Conservation (phyloP, 208 protist species). For the Leishmania tropica region DNA sequence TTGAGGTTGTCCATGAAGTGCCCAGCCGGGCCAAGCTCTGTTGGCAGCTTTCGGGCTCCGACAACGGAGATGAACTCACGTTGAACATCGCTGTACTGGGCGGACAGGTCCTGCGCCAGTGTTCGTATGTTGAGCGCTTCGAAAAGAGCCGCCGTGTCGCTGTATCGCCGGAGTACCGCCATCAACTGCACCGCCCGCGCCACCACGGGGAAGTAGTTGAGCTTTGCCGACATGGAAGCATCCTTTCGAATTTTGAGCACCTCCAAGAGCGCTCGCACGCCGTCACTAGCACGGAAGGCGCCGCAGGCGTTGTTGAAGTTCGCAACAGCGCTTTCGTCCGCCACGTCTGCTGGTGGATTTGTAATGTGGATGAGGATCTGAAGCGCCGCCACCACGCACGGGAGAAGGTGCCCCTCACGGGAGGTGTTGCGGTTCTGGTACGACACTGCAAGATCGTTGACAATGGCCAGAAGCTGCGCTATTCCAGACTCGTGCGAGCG, state of each 20-base stretch:
- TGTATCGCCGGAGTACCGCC: constrained; percentile 70
- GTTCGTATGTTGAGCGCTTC: constrained; percentile 76
- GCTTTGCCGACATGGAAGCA: constrained; percentile 70
- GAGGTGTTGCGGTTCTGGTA: constrained; percentile 66
- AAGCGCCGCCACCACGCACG: constrained; percentile 64
- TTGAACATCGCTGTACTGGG: constrained; percentile 75
- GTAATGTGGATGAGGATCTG: constrained; percentile 80
- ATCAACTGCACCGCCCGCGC: constrained; percentile 83
- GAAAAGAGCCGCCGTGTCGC: constrained; percentile 78
- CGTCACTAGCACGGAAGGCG: constrained; percentile 70
- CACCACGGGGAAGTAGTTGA: constrained; percentile 84
- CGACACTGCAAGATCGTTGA: constrained; percentile 67
- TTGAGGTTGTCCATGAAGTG: constrained; percentile 88
- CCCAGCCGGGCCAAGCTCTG: constrained; percentile 70
- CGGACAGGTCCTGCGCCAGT: constrained; percentile 66
- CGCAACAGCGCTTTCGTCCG: constrained; percentile 60
- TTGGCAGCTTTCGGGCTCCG: constrained; percentile 58
- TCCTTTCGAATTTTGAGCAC: constrained; percentile 71
- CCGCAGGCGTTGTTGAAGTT: constrained; percentile 76
- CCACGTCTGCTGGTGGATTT: constrained; percentile 63
- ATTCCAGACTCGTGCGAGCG: constrained; percentile 73
- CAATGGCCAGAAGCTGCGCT: constrained; percentile 74
- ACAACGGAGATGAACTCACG: constrained; percentile 81
- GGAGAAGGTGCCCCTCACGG: constrained; percentile 74
- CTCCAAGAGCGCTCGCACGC: constrained; percentile 79